These are phyloP conservation scores for Paramecium biaurelia DNA, from an alignment of 73 alveolate genomes.

Conservation along the genomic window DNA sequence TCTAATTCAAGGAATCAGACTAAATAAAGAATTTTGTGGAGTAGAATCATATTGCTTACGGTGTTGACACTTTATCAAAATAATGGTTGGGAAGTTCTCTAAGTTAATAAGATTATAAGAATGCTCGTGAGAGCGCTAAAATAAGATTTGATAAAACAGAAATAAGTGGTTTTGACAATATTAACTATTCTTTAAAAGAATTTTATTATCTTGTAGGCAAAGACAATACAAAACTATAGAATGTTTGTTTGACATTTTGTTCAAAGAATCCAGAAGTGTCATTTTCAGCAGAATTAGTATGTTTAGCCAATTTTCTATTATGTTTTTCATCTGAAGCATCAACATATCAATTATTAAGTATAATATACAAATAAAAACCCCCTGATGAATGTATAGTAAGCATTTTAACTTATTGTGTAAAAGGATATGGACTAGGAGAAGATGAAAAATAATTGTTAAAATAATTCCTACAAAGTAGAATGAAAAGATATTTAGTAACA, in stretches of 20 bases:
- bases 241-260: not conserved
- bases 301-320: not conserved
- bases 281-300: slow-evolving; percentile 21
- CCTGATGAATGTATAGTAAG: not conserved
- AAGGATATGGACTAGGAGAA: not conserved
- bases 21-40: slow-evolving; percentile 11
- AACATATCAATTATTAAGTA: not conserved
- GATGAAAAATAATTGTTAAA: not conserved
- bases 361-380: not conserved
- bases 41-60: not conserved
- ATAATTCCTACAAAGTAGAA: not conserved
- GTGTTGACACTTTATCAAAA: slow-evolving; percentile 30
- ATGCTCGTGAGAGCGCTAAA: not conserved
- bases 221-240: not conserved
- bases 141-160: slow-evolving; percentile 17
- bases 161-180: slow-evolving; percentile 32
- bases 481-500: not conserved
- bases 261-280: not conserved
- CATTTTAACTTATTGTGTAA: not conserved
- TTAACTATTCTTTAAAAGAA: slow-evolving; percentile 40
- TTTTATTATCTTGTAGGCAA: not conserved
- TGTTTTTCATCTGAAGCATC: not conserved
- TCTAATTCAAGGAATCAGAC: not conserved
- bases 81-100: not conserved
- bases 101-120: not conserved